phyloP scores from a whole-genome alignment of 805 yeast species.

The Saccharomycopsis microspora region DNA sequence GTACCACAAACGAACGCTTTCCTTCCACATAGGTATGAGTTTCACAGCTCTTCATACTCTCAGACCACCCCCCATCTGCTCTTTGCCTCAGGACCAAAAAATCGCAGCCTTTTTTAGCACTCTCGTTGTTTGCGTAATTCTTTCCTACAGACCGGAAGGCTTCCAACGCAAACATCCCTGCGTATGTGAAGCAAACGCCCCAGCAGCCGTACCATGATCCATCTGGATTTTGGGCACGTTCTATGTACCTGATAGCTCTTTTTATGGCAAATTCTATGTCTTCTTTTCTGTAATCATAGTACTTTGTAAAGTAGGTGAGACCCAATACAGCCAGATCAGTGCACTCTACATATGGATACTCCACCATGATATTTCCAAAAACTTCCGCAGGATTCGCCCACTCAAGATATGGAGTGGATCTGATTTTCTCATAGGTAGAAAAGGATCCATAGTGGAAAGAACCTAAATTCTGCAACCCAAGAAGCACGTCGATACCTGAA shows the following conservation, averaged over 20 bases:
- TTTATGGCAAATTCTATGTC: slow-evolving; percentile 63
- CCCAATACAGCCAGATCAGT: slow-evolving; percentile 94
- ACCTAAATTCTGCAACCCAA: slow-evolving; percentile 69
- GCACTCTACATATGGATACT: slow-evolving; percentile 96
- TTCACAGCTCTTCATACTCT: slow-evolving; percentile 84
- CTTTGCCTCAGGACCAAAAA: slow-evolving; percentile 67
- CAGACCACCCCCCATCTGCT: slow-evolving; percentile 96
- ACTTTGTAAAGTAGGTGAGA: slow-evolving; percentile 59
- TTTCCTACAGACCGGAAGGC: slow-evolving; percentile 68
- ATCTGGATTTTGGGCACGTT: slow-evolving; percentile 54
- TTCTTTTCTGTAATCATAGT: slow-evolving; percentile 50
- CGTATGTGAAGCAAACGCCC: slow-evolving; percentile 96
- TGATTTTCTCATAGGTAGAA: slow-evolving; percentile 80
- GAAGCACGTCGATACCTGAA: slow-evolving; percentile 65
- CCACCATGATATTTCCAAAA: slow-evolving; percentile 96
- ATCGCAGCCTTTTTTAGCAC: slow-evolving; percentile 72
- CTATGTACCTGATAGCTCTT: slow-evolving; percentile 65
- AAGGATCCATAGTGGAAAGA: slow-evolving; percentile 81
- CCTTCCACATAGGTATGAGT: slow-evolving; percentile 62
- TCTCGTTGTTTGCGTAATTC: slow-evolving; percentile 46
- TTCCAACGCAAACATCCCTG: slow-evolving; percentile 96
- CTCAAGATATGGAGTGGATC: slow-evolving; percentile 72
- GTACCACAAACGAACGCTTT: slow-evolving; percentile 59
- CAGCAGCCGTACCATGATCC: slow-evolving; percentile 99
- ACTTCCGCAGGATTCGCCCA: slow-evolving; percentile 91